phyloP scores from a whole-genome alignment of 2,329 filamentous ascomycete genomes.

The Sclerotinia sclerotiorum region DNA sequence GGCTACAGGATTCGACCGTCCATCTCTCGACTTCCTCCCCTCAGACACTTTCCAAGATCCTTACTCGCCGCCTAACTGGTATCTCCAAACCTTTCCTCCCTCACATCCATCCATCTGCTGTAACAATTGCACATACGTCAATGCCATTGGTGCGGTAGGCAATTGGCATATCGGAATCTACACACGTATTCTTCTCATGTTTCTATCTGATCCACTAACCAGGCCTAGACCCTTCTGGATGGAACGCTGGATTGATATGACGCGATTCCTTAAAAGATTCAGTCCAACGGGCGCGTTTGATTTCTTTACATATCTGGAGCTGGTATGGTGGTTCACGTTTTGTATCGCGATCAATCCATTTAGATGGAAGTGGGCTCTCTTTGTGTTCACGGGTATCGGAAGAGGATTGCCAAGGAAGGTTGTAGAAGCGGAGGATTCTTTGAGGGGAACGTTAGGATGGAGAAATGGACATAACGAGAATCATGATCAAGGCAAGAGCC shows the following conservation, averaged over 20 bases:
- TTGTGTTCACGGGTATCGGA: constrained; percentile 77
- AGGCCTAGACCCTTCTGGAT: constrained; percentile 72
- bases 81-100: constrained; percentile 82
- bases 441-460: constrained; percentile 9
- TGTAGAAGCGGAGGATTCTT: constrained; percentile 59
- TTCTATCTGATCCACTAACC: constrained; percentile 74
- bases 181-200: constrained; percentile 83
- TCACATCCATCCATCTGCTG: constrained; percentile 70
- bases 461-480: neutral
- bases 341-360: constrained; percentile 79
- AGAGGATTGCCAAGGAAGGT: constrained; percentile 63
- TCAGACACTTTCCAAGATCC: constrained; percentile 69
- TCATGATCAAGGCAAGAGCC: constrained; percentile 12
- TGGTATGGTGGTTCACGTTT: constrained; percentile 84
- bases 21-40: constrained; percentile 71
- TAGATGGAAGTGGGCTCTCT: constrained; percentile 84
- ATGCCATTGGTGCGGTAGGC: constrained; percentile 77
- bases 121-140: constrained; percentile 77
- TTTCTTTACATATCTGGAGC: constrained; percentile 84
- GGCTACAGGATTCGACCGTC: constrained; percentile 79
- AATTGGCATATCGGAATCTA: constrained; percentile 92
- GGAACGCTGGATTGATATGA: constrained; percentile 86
- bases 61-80: constrained; percentile 82
- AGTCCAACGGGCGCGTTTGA: constrained; percentile 78
- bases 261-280: constrained; percentile 64